Evolutionary conservation across 2,329 filamentous ascomycete genomes (phyloP), one percentile per base, ranked within the genome.

Genomic region (Ceratocystis lukuohia): DNA sequence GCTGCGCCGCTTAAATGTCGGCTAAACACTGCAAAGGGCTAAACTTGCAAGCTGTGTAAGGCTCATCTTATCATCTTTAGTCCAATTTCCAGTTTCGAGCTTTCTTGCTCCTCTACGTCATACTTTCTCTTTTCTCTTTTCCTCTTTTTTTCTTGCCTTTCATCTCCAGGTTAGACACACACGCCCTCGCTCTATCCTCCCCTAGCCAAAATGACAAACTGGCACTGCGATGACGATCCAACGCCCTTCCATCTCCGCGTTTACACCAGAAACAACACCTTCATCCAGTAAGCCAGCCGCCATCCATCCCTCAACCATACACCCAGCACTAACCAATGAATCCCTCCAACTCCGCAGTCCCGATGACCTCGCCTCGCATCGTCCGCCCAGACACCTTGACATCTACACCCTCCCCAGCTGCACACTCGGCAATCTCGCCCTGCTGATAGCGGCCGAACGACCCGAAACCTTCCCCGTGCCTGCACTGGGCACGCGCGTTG

Each of bases 331-430:
- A 59, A 59, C 30, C 30, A 5, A 1, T 8, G 28, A n/a, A 8
- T 41, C 37, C 12, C 25, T 20, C 28, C 3, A n/a, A n/a, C 56
- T 50, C 20, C 17, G 37, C 70, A 89, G 87, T 70, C 82, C 85
- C 44, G 84, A 88, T 68, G 88, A 93, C 70, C 91, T 94, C 74
- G 75, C 83, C 70, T 73, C 84, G 22, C 71, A 78, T 66, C 73
- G 78, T 66, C 80, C 89, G 25, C 84, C 87, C 63, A 78, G 86
- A 6, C 83, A 88, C 73, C 79, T 96, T 30, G 82, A 89, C 69
- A 86, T 96, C 71, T 92, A 96, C 79, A 92, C 91, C 67, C 96
- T 91, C 88, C 82, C 85, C 66, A 85, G 84, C 71, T 93, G 89
- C 77, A 91, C 88, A 2, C 82, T 97, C 28, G 80, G 82, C 70